These are phyloP conservation scores for Moelleriella libera DNA, from an alignment of 2,329 filamentous ascomycete species.

Conservation along the genomic window DNA sequence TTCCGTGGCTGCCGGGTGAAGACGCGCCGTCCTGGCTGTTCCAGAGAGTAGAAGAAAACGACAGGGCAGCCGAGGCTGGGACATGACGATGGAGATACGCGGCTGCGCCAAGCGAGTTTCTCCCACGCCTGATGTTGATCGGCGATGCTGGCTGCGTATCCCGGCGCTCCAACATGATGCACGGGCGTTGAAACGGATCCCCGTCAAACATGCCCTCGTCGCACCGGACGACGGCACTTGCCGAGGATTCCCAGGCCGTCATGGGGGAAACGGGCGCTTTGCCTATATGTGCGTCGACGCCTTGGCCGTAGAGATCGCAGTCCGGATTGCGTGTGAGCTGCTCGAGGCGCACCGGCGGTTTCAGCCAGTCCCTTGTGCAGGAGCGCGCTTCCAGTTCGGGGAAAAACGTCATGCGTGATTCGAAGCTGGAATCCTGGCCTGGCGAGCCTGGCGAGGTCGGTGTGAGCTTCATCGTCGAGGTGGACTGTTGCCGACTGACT, in stretches of 20 bases:
- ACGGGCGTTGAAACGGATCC: conserved; percentile 9
- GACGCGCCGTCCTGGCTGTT: no score
- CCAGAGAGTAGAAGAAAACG: no score
- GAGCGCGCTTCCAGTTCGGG: conserved; percentile 16
- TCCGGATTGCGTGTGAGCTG: conserved; percentile 2
- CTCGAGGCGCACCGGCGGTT: conserved; percentile 8
- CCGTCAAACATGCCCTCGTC: conserved; percentile 9
- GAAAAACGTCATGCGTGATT: conserved; percentile 19
- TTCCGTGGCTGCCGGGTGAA: no score
- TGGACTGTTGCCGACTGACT: no score
- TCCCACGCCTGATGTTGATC: conserved; percentile 8
- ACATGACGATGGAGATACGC: no score
- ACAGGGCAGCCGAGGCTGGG: no score
- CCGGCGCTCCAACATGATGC: not conserved
- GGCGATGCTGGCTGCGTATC: conserved; percentile 1
- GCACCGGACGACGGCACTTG: conserved; percentile 4
- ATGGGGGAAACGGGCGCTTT: conserved; percentile 2
- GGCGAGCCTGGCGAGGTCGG: no score
- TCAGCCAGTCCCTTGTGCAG: conserved; percentile 18
- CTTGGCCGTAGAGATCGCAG: conserved; percentile 12
- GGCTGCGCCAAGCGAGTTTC: not conserved
- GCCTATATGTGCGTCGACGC: conserved; percentile 16
- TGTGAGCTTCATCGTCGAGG: no score
- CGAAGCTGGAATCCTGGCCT: conserved; percentile 4
- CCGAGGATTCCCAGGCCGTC: conserved; percentile 3